Conservation (phyloP, 768 basidiomycete genomes). For the Mycena rosella region DNA sequence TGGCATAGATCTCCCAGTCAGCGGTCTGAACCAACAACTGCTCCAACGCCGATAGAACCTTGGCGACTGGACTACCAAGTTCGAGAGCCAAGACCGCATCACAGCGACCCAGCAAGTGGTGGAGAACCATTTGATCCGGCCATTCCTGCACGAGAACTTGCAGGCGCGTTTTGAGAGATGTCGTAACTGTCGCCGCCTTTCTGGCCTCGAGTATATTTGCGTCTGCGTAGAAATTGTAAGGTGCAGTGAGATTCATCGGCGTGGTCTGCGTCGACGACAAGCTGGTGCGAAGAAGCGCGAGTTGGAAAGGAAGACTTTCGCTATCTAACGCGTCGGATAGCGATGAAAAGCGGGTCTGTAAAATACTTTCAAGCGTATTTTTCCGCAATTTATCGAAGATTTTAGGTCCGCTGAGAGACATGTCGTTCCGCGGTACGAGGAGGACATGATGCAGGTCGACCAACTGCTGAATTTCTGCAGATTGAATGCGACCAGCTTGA, state of each 20-base stretch:
- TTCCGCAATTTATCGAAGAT: conserved; percentile 52
- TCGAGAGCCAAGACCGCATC: conserved; percentile 71
- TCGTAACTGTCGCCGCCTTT: conserved; percentile 68
- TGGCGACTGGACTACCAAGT: conserved; percentile 82
- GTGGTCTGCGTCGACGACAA: conserved; percentile 47
- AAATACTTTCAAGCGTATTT: conserved; percentile 48
- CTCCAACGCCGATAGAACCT: conserved; percentile 85
- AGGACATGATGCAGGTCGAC: conserved; percentile 63
- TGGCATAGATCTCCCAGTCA: conserved; percentile 98
- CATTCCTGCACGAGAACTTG: conserved; percentile 76
- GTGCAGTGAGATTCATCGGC: conserved; percentile 31
- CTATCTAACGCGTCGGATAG: conserved; percentile 63
- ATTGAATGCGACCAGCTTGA: conserved; percentile 46
- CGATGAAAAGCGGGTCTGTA: conserved; percentile 44
- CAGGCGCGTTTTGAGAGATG: conserved; percentile 66
- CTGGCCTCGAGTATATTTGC: conserved; percentile 78
- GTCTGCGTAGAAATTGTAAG: conserved; percentile 86
- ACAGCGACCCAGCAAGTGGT: conserved; percentile 82
- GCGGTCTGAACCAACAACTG: conserved; percentile 88
- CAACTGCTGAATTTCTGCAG: conserved; percentile 54
- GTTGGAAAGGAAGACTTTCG: conserved; percentile 63
- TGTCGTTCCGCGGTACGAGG: conserved; percentile 39
- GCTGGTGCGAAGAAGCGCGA: conserved; percentile 61
- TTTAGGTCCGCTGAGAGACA: conserved; percentile 12
- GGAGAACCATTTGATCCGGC: conserved; percentile 99